phyloP scores from a whole-genome alignment of 1,284 basidiomycete species.

The Pholiota adiposa region DNA sequence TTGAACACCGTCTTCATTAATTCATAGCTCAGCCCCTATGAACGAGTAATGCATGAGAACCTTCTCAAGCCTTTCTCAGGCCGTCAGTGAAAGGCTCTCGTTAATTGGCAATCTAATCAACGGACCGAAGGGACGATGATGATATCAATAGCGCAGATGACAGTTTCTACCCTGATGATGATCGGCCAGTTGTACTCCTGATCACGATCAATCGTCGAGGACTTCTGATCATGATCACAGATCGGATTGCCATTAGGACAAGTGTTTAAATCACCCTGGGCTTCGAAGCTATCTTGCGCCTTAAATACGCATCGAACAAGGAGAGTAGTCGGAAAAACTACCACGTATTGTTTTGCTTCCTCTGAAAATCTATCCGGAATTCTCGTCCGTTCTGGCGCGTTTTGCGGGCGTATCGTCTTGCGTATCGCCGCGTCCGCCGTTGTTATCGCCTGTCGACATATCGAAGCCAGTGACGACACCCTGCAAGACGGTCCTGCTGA shows the following conservation, averaged over 20 bases:
- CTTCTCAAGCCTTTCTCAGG: not conserved
- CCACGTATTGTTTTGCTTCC: slow-evolving; percentile 2
- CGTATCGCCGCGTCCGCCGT: slow-evolving; percentile 9
- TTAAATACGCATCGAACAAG: slow-evolving; percentile 8
- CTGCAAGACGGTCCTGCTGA: slow-evolving; percentile 63
- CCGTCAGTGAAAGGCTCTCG: not conserved
- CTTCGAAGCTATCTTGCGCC: slow-evolving; percentile 2
- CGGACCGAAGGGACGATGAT: slow-evolving; percentile 8
- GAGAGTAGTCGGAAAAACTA: slow-evolving; percentile 5
- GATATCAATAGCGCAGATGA: slow-evolving; percentile 19
- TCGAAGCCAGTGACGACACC: slow-evolving; percentile 63
- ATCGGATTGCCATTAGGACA: slow-evolving; percentile 26
- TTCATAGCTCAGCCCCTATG: not conserved
- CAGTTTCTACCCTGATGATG: slow-evolving; percentile 29
- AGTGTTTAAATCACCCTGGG: slow-evolving; percentile 16
- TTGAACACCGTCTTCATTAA: not conserved
- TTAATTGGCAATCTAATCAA: slow-evolving; percentile 4
- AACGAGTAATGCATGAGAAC: not conserved
- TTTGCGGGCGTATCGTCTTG: slow-evolving; percentile 30
- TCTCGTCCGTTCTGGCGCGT: slow-evolving; percentile 34
- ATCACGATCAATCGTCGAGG: slow-evolving; percentile 36
- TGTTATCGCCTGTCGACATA: slow-evolving; percentile 34
- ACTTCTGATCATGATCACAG: slow-evolving; percentile 42
- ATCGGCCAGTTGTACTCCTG: slow-evolving; percentile 22
- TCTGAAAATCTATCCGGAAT: slow-evolving; percentile 12